Evolutionary conservation across 2,329 filamentous ascomycete species (phyloP).

Genomic region (Alternaria novae-zelandiae): DNA sequence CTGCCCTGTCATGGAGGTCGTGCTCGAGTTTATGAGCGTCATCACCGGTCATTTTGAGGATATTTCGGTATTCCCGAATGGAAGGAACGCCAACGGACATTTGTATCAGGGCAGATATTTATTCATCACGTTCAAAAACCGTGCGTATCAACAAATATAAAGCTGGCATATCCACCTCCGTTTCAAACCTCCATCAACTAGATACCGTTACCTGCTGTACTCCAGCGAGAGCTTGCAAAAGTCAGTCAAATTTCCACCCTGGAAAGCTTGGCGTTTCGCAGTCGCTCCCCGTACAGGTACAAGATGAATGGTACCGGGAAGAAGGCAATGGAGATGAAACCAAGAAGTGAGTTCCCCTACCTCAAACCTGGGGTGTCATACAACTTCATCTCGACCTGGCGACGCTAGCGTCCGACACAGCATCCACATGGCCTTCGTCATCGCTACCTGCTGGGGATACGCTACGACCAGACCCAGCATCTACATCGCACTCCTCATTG

Average conservation of each 20-base stretch:
- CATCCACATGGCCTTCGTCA: neutral
- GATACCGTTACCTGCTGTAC: neutral
- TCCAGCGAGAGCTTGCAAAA: neutral
- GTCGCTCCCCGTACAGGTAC: neutral
- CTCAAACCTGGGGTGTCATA: no score
- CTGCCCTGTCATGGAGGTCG: neutral
- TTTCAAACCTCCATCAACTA: neutral
- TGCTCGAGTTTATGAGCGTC: neutral
- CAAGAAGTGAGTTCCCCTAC: slow-evolving; percentile 63
- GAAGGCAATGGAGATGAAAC: slow-evolving; percentile 56
- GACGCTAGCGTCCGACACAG: neutral
- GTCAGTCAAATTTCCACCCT: neutral
- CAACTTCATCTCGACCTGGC: neutral
- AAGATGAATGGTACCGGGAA: neutral
- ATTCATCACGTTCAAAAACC: accelerated
- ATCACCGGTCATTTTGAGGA: neutral
- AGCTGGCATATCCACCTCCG: neutral
- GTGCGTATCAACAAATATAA: neutral
- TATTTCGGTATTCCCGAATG: neutral
- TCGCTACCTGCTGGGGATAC: neutral
- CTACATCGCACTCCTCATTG: neutral
- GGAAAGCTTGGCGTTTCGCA: neutral
- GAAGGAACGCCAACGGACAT: neutral
- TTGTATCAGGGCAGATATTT: accelerated
- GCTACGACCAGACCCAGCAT: neutral